These are phyloP conservation scores for Suillus lakei DNA, from an alignment of 768 basidiomycete genomes.

Conservation along the genomic window DNA sequence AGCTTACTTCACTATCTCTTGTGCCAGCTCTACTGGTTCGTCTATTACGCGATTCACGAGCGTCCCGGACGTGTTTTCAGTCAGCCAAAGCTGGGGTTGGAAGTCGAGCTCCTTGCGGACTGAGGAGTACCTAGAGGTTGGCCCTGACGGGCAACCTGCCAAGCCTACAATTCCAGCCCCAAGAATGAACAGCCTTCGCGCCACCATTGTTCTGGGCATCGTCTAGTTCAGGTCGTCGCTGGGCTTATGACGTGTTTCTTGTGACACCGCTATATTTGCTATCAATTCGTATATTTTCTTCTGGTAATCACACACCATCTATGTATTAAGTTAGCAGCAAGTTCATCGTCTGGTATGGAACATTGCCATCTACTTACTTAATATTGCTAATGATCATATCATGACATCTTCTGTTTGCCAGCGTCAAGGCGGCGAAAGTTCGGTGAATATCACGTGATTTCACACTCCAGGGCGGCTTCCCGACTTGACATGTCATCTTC, in stretches of 20 bases:
- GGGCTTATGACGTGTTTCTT: neutral
- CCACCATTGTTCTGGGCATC: conserved; percentile 79
- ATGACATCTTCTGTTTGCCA: neutral
- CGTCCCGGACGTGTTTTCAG: conserved; percentile 82
- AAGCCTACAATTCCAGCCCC: conserved; percentile 37
- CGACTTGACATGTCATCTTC: neutral
- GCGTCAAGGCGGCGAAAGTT: neutral
- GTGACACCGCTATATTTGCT: neutral
- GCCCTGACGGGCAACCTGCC: conserved; percentile 34
- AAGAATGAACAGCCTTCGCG: conserved; percentile 67
- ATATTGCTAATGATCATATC: neutral
- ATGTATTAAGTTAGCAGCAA: neutral
- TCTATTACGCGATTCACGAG: conserved; percentile 85
- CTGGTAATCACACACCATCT: neutral
- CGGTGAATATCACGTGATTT: neutral
- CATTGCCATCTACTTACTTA: neutral
- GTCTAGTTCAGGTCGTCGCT: conserved; percentile 47
- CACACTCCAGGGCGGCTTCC: neutral
- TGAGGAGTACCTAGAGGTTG: conserved; percentile 52
- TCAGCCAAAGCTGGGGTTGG: conserved; percentile 95
- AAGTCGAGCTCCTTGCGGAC: conserved; percentile 64
- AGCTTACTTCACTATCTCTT: conserved; percentile 85
- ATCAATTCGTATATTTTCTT: neutral
- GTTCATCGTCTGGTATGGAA: neutral
- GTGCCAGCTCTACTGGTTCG: conserved; percentile 80